phyloP scores from a whole-genome alignment of 306 rosid species.

The Lotus japonicus region DNA sequence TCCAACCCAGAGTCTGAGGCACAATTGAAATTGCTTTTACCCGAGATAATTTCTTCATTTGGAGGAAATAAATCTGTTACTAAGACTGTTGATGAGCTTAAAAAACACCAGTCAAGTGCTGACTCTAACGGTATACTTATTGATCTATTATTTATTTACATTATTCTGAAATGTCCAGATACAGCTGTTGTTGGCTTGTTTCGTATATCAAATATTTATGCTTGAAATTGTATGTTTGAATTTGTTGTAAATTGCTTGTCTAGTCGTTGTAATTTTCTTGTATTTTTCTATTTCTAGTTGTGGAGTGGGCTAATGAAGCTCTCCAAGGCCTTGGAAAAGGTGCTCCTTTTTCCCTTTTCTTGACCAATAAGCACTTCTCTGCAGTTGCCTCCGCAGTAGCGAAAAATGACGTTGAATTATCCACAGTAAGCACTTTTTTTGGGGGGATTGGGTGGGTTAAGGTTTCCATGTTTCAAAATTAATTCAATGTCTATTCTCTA shows the following conservation, averaged over 20 bases:
- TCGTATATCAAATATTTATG: not conserved
- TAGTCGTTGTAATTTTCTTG: not conserved
- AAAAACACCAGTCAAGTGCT: slow-evolving; percentile 51
- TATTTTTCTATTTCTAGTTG: slow-evolving; percentile 44
- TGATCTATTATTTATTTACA: not conserved
- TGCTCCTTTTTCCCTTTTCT: slow-evolving; percentile 86
- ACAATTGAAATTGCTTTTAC: slow-evolving; percentile 59
- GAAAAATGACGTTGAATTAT: slow-evolving; percentile 42
- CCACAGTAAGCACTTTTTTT: slow-evolving; percentile 48
- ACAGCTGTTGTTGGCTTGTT: not conserved
- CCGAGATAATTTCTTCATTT: slow-evolving; percentile 65
- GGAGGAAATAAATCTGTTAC: slow-evolving; percentile 56
- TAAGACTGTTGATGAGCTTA: slow-evolving; percentile 68
- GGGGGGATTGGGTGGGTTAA: not conserved
- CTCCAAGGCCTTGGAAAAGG: slow-evolving; percentile 90
- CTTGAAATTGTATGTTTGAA: too few relatives aligned
- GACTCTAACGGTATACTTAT: slow-evolving; percentile 61
- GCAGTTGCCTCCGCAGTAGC: slow-evolving; percentile 68
- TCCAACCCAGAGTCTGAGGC: slow-evolving; percentile 71
- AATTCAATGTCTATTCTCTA: not conserved
- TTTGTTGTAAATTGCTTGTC: not conserved
- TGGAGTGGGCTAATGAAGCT: slow-evolving; percentile 91
- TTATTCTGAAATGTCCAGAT: not conserved
- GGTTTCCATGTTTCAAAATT: not conserved
- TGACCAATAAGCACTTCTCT: slow-evolving; percentile 76